Evolutionary conservation across 129 eudicot genomes (phyloP), one percentile per base, ranked within the genome.

Genomic region (Artemisia tridentata): DNA sequence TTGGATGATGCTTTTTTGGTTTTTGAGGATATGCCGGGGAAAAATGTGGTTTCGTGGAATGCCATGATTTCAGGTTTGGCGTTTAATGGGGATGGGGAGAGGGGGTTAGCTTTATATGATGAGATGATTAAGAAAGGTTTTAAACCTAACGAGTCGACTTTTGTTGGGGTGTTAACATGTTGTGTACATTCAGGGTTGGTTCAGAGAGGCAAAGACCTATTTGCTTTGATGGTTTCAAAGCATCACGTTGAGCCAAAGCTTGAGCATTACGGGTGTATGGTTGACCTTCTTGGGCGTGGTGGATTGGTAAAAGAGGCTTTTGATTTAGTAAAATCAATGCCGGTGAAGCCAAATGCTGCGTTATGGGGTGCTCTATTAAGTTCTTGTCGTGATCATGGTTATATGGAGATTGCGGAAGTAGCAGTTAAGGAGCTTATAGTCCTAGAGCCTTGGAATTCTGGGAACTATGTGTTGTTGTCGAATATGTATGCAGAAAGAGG

Each of bases 261-360:
- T 3, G 98, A 86, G 91, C 98, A 92, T 75, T 92, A 92, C 63
- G 98, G 98, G 57, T 91, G 96, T 76, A 83, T 91, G 93, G 88
- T 81, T 64, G 98, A 91, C 79, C 88, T 91, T 65, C 85, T 92
- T 67, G 96, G 98, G 53, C 95, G 95, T 16, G 63, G 78, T 73
- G 98, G 95, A 27, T 78, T 77, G 50, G 78, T 92, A 51, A 83
- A 75, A 63, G 98, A 92, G 69, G 95, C 96, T 58, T 75, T 82
- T 78, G 91, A 81, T 11, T 72, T 92, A 62, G 80, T 85, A 46
- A 58, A 62, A 38, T 66, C 73, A n/a, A 88, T 89, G 95, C 85
- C 84, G 0, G 75, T 92, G 83, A 81, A 84, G 70, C 98, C 96
- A 19, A 92, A 89, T 80, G 88, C 96, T 70, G 90, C 95, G 11